Conservation (phyloP, 768 basidiomycete species). For the Chalciporus piperatus region DNA sequence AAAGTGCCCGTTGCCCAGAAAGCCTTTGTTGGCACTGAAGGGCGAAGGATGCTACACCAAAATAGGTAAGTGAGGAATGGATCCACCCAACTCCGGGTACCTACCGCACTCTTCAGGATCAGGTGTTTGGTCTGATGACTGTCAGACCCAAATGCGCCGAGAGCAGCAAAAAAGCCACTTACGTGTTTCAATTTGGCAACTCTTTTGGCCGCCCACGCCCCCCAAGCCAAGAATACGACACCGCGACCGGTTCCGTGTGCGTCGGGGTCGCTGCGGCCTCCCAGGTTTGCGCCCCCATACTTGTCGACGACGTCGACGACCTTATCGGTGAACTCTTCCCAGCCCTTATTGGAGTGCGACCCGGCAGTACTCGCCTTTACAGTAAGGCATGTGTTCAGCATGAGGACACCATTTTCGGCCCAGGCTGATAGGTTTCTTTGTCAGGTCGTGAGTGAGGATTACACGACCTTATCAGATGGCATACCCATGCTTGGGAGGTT, state of each 20-base stretch:
- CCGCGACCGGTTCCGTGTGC: slow-evolving; percentile 62
- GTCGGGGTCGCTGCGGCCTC: slow-evolving; percentile 33
- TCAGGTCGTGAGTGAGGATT: slow-evolving; percentile 5
- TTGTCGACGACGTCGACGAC: slow-evolving; percentile 76
- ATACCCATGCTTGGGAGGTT: slow-evolving; percentile 80
- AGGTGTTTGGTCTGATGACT: slow-evolving; percentile 68
- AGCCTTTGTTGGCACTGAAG: slow-evolving; percentile 71
- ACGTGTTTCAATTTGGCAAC: slow-evolving; percentile 77
- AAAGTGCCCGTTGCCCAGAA: slow-evolving; percentile 90
- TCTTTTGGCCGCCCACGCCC: slow-evolving; percentile 80
- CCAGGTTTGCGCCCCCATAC: slow-evolving; percentile 71
- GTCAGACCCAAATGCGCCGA: slow-evolving; percentile 19
- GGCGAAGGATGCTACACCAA: slow-evolving; percentile 78
- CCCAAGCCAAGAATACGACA: slow-evolving; percentile 89
- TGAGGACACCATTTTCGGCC: slow-evolving; percentile 84
- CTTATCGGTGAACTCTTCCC: slow-evolving; percentile 87
- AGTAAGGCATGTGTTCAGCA: slow-evolving; percentile 91
- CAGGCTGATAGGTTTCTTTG: slow-evolving; percentile 74
- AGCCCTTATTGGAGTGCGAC: slow-evolving; percentile 83
- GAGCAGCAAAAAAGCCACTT: slow-evolving; percentile 15
- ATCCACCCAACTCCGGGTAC: slow-evolving; percentile 27
- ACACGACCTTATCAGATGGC: slow-evolving; percentile 28
- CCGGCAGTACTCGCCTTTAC: slow-evolving; percentile 73
- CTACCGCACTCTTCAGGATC: slow-evolving; percentile 71
- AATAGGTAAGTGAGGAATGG: slow-evolving; percentile 28